Evolutionary conservation across 2,329 filamentous ascomycete species (phyloP).

Genomic region (Pyricularia pennisetigena): DNA sequence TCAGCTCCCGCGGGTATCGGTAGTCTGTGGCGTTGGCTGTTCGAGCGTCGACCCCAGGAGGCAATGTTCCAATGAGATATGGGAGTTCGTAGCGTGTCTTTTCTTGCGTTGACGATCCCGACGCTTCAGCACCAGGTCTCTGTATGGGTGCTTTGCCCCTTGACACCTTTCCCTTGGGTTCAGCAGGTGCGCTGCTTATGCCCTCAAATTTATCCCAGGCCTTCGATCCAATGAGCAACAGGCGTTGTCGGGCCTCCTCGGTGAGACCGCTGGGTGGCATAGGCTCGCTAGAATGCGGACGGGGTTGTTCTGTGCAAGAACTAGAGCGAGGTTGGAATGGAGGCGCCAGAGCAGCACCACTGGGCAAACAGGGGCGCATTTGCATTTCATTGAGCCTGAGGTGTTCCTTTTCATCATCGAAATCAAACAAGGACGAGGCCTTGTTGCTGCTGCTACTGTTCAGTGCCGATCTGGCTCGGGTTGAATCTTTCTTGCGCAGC

Average conservation of each 20-base stretch:
- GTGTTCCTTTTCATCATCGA: conserved; percentile 20
- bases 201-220: conserved; percentile 6
- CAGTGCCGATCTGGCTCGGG: conserved; percentile 8
- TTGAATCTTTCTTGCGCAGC: conserved; percentile 10
- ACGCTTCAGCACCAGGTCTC: conserved; percentile 5
- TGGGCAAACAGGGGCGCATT: conserved; percentile 29
- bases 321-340: conserved; percentile 33
- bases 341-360: conserved; percentile 36
- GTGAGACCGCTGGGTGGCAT: conserved; percentile 6
- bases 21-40: conserved; percentile 36
- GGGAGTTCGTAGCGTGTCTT: conserved; percentile 22
- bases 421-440: conserved; percentile 7
- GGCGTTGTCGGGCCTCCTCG: conserved; percentile 2
- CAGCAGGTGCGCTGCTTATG: background rate
- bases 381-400: conserved; percentile 15
- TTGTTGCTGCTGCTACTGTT: conserved; percentile 11
- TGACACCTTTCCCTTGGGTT: conserved; percentile 4
- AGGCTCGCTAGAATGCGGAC: background rate
- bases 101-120: conserved; percentile 9
- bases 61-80: conserved; percentile 45
- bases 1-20: conserved; percentile 45
- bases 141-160: conserved; percentile 2
- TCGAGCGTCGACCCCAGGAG: conserved; percentile 30
- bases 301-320: background rate
- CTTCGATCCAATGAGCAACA: background rate